Conservation (phyloP, 768 basidiomycete species). For the Lactarius evosmus region DNA sequence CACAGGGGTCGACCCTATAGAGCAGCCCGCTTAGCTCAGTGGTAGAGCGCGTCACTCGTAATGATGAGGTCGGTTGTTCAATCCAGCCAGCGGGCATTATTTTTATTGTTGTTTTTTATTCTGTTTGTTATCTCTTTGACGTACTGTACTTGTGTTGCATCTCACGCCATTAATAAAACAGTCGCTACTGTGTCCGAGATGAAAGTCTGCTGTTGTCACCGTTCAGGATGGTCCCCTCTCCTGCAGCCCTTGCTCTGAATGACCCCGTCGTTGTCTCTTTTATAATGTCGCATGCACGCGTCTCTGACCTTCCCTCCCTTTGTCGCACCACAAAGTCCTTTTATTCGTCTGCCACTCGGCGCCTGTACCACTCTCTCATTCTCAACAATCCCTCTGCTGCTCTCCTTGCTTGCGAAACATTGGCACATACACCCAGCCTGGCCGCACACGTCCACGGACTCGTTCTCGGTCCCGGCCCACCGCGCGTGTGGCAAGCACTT, state of each 20-base stretch:
- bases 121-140: not conserved
- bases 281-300: slow-evolving; percentile 40
- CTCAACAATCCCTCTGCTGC: slow-evolving; percentile 39
- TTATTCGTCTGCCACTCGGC: slow-evolving; percentile 46
- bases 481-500: slow-evolving; percentile 44
- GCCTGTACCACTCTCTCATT: slow-evolving; percentile 44
- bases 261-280: slow-evolving; percentile 44
- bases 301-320: slow-evolving; percentile 43
- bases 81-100: slow-evolving; percentile 30
- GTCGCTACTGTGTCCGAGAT: not conserved
- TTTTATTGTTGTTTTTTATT: slow-evolving; percentile 10
- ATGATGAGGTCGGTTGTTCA: slow-evolving; percentile 31
- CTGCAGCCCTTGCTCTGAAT: slow-evolving; percentile 27
- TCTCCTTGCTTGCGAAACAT: slow-evolving; percentile 40
- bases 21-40: slow-evolving; percentile 34
- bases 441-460: slow-evolving; percentile 40
- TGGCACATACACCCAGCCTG: slow-evolving; percentile 37
- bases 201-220: not conserved
- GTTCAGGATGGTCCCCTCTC: not conserved
- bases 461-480: slow-evolving; percentile 30
- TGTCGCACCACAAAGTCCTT: slow-evolving; percentile 46
- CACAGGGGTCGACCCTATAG: rapidly evolving
- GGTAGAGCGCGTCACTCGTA: slow-evolving; percentile 35
- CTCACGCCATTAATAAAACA: not conserved
- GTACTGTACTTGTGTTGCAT: not conserved